Percentiles rank a stretch among this genome's conserved stretches.
Conservation (phyloP, 805 yeast genomes). For the Pichia ethanolica region DNA sequence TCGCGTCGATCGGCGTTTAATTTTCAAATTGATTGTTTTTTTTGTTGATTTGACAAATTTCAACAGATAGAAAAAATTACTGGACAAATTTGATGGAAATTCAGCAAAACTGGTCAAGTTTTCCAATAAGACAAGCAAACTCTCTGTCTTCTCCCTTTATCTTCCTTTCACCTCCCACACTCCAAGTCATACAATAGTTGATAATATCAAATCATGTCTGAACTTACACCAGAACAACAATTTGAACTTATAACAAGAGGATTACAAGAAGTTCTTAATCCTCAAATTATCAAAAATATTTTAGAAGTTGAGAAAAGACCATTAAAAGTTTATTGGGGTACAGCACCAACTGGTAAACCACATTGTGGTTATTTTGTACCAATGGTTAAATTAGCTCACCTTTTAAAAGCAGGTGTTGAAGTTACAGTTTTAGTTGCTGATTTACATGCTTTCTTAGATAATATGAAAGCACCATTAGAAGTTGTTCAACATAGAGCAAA, state of each 20-base stretch:
- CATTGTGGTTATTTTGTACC: conserved; percentile 99
- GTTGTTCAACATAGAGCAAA: conserved; percentile 82
- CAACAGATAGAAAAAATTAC: too few species aligned
- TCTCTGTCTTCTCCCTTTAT: too few species aligned
- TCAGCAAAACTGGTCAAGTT: too few species aligned
- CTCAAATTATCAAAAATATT: conserved; percentile 77
- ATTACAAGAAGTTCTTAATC: conserved; percentile 87
- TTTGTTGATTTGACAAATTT: too few species aligned
- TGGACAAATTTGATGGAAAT: too few species aligned
- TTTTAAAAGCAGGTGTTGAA: conserved; percentile 92
- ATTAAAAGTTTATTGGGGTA: conserved; percentile 92
- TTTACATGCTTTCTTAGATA: conserved; percentile 92
- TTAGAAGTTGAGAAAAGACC: conserved; percentile 78
- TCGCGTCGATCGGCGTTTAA: too few species aligned
- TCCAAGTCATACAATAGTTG: neutral
- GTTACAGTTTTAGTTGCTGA: conserved; percentile 90
- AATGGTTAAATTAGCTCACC: conserved; percentile 93
- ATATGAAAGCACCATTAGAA: conserved; percentile 97
- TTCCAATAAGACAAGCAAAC: too few species aligned
- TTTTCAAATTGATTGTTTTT: too few species aligned
- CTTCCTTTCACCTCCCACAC: neutral
- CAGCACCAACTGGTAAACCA: conserved; percentile 98
- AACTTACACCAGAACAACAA: conserved; percentile 51
- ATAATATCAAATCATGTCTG: conserved; percentile 12
- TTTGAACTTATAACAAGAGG: conserved; percentile 72